These are phyloP conservation scores for Eimeria praecox DNA, from an alignment of 169 alveolate species.

Conservation along the genomic window DNA sequence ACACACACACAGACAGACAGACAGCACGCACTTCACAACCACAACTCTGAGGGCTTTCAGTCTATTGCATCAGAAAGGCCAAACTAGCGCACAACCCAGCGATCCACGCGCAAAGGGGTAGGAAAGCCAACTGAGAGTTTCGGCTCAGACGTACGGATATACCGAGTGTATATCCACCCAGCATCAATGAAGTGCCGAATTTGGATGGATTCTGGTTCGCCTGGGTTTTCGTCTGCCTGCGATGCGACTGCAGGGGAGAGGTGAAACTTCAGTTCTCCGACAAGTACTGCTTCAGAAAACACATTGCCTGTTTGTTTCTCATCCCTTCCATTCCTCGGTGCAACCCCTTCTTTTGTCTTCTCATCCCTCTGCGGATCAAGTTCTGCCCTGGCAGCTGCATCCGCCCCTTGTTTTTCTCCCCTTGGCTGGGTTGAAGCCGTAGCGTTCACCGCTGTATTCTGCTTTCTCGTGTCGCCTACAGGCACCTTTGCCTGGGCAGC, in stretches of 20 bases:
- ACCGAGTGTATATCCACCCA: constrained; percentile 46
- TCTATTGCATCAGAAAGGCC: not conserved
- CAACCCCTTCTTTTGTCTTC: not conserved
- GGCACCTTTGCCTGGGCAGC: not conserved
- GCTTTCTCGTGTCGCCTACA: not conserved
- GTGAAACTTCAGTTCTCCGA: constrained; percentile 61
- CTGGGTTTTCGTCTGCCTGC: constrained; percentile 5
- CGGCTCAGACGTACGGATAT: constrained; percentile 12
- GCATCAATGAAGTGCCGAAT: constrained; percentile 65
- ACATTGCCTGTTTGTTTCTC: not conserved
- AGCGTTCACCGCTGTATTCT: not conserved
- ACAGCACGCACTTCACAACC: not conserved
- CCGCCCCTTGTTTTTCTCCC: not conserved
- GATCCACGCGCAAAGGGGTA: no score
- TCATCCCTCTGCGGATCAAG: constrained; percentile 1
- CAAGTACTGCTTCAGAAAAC: not conserved
- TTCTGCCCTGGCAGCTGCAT: not conserved
- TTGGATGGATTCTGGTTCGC: constrained; percentile 51
- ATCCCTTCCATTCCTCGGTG: not conserved
- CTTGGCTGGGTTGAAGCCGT: not conserved
- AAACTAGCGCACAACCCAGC: not conserved
- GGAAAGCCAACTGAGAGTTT: not conserved
- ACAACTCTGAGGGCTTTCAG: not conserved
- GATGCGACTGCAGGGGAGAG: constrained; percentile 36
- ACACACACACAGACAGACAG: no score